Evolutionary conservation across 495 filamentous ascomycete genomes (phyloP), one percentile per base, ranked within the genome.

Genomic region (Penicillium antarcticum): DNA sequence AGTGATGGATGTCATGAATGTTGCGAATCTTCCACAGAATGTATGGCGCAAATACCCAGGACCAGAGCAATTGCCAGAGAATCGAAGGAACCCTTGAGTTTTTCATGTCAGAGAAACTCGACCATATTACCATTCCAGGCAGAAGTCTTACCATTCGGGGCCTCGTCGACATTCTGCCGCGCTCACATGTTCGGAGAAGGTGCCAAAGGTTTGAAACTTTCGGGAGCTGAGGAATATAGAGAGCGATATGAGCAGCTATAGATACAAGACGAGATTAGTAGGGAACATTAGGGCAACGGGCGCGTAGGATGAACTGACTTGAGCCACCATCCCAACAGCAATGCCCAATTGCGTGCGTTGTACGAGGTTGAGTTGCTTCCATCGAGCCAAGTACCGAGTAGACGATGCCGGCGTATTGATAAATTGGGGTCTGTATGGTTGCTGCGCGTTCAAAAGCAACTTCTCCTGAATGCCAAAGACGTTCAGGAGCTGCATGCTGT

Each of bases 51-150:
- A 77, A 72, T 41, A 82, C 61, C 63, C 73, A 84, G 16, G 80
- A 72, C 81, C 82, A 85, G 38, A 78, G 51, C 18, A 79, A 70
- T 58, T 83, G 81, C 82, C 82, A 85, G 14, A 81, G 53, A 18
- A 82, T 76, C 0, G 80, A 80, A n/a, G 80, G 80, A 65, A 77
- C 52, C 69, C 69, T 72, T n/a, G 14, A 44, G 14, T 23, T 1
- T 11, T 47, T 34, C n/a, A 32, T 17, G 47, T 63, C 42, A 57
- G 42, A 26, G 5, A n/a, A 42, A 24, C 31, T 40, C 33, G 17
- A n/a, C n/a, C n/a, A n/a, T 8, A 7, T 38, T 31, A 51, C 10
- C 36, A 44, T 10, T 9, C 13, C n/a, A 32, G 8, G 13, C 26
- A 8, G 26, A 16, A 9, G 32, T 41, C 64, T 55, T 57, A 80